Evolutionary conservation across 1,139 yeast species (phyloP), one percentile per base, ranked within the genome.

Genomic region (Tardiomyces depauwii): DNA sequence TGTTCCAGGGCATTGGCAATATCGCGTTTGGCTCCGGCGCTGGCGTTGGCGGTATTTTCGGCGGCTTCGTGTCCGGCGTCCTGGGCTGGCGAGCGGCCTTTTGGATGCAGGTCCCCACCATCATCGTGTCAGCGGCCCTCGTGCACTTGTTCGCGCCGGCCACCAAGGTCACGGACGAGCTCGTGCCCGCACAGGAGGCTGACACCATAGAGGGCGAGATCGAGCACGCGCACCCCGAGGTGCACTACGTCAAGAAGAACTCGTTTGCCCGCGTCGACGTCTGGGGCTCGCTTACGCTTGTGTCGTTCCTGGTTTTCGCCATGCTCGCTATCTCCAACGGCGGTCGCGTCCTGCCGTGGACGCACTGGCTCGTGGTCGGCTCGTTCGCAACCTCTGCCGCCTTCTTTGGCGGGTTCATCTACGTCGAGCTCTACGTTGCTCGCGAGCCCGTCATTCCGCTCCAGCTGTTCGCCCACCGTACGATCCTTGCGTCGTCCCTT

Each of bases 11-110:
- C 2, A 51, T 76, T 30, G 81, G 79, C 38, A 82, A 80, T 56
- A 68, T 81, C 39, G 76, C 76, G 42, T 83, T 69, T 59, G 88
- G 86, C 1, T 53, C 77, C 33, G 93, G 93, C 2, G 78, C 84
- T 6, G 83, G 84, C 2, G 67, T 76, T 16, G 89, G 91, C 39
- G 88, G 88, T 6, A 63, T 78, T 1, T 60, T 78, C 43, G 85
- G 96, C 39, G 94, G 95, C 12, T 57, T 80, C 39, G 66, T 86
- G 28, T 76, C 91, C 18, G 85, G 79, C 48, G 58, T 64, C n/a
- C 71, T 78, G 53, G 95, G 95, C 33, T 88, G 96, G 96, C 74
- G 87, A 59, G 74, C 73, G 58, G 82, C 81, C 1, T 80, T 80
- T 55, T 64, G 70, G 51, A 58, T 71, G 43, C 86, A 80, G 58